These are phyloP conservation scores for Botrytis pseudocinerea DNA, from an alignment of 2,329 filamentous ascomycete genomes.

Conservation along the genomic window DNA sequence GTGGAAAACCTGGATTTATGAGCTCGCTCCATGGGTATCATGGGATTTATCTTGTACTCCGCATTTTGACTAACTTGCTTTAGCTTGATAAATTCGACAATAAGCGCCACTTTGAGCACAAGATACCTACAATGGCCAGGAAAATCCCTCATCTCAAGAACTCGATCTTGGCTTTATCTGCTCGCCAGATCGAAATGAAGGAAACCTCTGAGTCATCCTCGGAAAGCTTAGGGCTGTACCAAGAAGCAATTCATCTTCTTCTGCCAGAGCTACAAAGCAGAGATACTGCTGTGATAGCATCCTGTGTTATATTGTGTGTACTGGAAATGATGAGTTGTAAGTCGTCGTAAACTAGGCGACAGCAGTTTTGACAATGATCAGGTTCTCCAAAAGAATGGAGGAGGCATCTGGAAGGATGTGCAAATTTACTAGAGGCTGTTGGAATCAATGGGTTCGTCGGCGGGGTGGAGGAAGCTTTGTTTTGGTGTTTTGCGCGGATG, in stretches of 20 bases:
- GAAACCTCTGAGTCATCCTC: constrained; percentile 42
- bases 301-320: constrained; percentile 55
- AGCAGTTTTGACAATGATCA: background rate
- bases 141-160: constrained; percentile 48
- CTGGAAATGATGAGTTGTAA: constrained; percentile 54
- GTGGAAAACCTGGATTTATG: constrained; percentile 48
- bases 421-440: constrained; percentile 51
- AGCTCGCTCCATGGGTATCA: constrained; percentile 40
- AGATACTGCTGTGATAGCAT: constrained; percentile 52
- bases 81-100: constrained; percentile 51
- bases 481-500: constrained; percentile 58
- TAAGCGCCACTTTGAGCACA: constrained; percentile 50
- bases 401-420: constrained; percentile 54
- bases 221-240: constrained; percentile 51
- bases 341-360: background rate
- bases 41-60: too few species aligned
- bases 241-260: constrained; percentile 52
- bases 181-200: constrained; percentile 52
- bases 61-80: too few species aligned
- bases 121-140: constrained; percentile 50
- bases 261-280: constrained; percentile 50
- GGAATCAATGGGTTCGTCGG: constrained; percentile 53
- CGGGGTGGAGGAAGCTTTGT: constrained; percentile 52
- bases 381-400: constrained; percentile 49
- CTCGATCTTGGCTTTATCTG: constrained; percentile 53